Evolutionary conservation across 768 basidiomycete genomes (phyloP).

Genomic region (Lepiota brunneoincarnata): DNA sequence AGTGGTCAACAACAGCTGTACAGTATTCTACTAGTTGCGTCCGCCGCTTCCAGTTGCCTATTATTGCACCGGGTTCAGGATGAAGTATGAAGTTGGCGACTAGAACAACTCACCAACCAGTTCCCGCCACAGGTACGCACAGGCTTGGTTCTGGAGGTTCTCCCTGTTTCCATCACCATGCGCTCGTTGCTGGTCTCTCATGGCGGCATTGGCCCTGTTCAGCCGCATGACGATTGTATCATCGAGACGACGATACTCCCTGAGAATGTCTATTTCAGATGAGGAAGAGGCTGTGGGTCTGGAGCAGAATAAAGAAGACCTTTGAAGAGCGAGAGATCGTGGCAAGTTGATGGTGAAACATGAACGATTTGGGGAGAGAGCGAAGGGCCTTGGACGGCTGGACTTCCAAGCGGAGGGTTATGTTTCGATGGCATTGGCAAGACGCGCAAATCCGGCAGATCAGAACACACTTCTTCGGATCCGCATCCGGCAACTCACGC

Average conservation of each 20-base stretch:
- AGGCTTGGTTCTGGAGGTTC: conserved; percentile 71
- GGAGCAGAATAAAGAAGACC: conserved; percentile 33
- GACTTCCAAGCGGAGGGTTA: conserved; percentile 58
- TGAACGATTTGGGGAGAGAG: conserved; percentile 61
- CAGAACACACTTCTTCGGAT: not conserved
- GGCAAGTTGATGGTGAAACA: conserved; percentile 71
- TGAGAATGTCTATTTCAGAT: conserved; percentile 61
- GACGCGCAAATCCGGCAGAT: not conserved
- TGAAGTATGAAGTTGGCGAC: conserved; percentile 16
- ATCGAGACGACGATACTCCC: conserved; percentile 78
- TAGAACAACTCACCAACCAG: conserved; percentile 57
- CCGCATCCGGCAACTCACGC: too few relatives aligned
- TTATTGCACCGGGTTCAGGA: conserved; percentile 11
- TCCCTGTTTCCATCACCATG: conserved; percentile 39
- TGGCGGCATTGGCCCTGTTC: conserved; percentile 74
- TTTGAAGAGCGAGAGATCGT: conserved; percentile 78
- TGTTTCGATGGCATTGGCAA: conserved; percentile 31
- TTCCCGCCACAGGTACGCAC: conserved; percentile 74
- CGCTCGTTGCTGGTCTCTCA: conserved; percentile 66
- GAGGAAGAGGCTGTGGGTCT: not conserved
- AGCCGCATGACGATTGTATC: conserved; percentile 78
- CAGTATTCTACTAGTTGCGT: conserved; percentile 77
- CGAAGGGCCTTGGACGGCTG: conserved; percentile 65
- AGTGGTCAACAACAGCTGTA: conserved; percentile 63
- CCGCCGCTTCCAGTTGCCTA: conserved; percentile 71